These are phyloP conservation scores for Lasiosphaeria miniovina DNA, from an alignment of 495 filamentous ascomycete species.

Conservation along the genomic window DNA sequence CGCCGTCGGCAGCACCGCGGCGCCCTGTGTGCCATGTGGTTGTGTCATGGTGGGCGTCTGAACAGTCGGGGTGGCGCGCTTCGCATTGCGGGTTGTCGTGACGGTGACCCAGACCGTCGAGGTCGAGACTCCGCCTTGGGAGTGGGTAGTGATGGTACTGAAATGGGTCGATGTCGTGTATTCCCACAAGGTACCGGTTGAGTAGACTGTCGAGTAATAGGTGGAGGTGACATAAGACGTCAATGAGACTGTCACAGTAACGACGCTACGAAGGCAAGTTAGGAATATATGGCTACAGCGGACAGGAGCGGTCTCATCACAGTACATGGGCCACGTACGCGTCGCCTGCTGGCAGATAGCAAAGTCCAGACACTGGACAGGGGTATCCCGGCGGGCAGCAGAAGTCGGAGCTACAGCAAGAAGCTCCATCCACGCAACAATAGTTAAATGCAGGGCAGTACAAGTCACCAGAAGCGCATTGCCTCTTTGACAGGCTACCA, in stretches of 20 bases:
- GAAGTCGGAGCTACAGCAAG: slow-evolving; percentile 10
- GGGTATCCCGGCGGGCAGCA: slow-evolving; percentile 11
- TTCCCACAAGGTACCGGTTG: slow-evolving; percentile 3
- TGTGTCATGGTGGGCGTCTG: not conserved
- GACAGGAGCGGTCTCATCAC: not conserved
- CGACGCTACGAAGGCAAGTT: not conserved
- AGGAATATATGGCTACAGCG: not conserved
- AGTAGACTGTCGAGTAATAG: slow-evolving; percentile 8
- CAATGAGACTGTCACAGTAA: slow-evolving; percentile 3
- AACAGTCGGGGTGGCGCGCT: slow-evolving; percentile 2
- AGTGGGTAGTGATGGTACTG: not conserved
- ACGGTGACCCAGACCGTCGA: slow-evolving; percentile 14
- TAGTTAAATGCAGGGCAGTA: slow-evolving; percentile 9
- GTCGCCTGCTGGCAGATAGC: slow-evolving; percentile 6
- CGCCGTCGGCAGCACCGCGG: not conserved
- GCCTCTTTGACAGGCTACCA: not conserved
- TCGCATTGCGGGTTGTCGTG: slow-evolving; percentile 5
- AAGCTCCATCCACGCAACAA: slow-evolving; percentile 10
- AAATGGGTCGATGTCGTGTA: not conserved
- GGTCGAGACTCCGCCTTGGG: slow-evolving; percentile 8
- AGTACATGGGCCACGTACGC: slow-evolving; percentile 5
- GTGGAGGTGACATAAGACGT: slow-evolving; percentile 4
- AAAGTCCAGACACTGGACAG: slow-evolving; percentile 2
- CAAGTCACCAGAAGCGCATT: not conserved
- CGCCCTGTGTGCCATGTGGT: not conserved